Conservation (phyloP, 2,329 filamentous ascomycete species). For the Talaromyces sp. region DNA sequence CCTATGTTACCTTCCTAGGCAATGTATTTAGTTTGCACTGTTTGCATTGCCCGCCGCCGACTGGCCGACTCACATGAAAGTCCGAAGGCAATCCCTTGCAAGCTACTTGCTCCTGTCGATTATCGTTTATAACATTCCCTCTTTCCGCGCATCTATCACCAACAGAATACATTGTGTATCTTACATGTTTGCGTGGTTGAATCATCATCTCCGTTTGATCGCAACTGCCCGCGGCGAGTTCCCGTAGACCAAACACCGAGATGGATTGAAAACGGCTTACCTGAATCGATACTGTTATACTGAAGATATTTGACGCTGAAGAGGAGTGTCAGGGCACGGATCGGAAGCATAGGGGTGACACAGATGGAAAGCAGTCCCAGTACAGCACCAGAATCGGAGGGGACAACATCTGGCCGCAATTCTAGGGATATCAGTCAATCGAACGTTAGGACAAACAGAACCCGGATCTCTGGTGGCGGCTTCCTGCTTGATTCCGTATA, state of each 20-base stretch:
- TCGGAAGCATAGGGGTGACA: not conserved
- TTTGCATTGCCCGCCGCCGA: slow-evolving; percentile 9
- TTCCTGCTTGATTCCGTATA: slow-evolving; percentile 46
- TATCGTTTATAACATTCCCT: not conserved
- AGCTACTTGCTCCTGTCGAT: not conserved
- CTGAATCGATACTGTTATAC: not conserved
- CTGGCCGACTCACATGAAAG: not conserved
- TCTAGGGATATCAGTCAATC: slow-evolving; percentile 34
- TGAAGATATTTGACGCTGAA: not conserved
- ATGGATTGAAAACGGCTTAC: slow-evolving; percentile 9
- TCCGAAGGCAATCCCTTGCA: not conserved
- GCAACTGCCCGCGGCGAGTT: not conserved
- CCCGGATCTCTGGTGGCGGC: slow-evolving; percentile 28
- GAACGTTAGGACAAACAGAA: slow-evolving; percentile 14
- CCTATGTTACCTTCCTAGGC: not conserved
- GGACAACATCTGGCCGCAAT: slow-evolving; percentile 36
- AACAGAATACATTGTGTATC: not conserved
- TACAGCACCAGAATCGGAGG: slow-evolving; percentile 33
- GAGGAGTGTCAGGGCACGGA: not conserved
- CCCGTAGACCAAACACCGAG: not conserved
- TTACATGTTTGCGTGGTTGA: not conserved
- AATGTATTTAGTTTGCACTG: slow-evolving; percentile 15
- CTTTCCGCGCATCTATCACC: not conserved
- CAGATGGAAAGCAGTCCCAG: slow-evolving; percentile 29
- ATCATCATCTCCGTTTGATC: not conserved